phyloP scores from a whole-genome alignment of 192 early-diverging fungal genomes.

The Thamnidium elegans region DNA sequence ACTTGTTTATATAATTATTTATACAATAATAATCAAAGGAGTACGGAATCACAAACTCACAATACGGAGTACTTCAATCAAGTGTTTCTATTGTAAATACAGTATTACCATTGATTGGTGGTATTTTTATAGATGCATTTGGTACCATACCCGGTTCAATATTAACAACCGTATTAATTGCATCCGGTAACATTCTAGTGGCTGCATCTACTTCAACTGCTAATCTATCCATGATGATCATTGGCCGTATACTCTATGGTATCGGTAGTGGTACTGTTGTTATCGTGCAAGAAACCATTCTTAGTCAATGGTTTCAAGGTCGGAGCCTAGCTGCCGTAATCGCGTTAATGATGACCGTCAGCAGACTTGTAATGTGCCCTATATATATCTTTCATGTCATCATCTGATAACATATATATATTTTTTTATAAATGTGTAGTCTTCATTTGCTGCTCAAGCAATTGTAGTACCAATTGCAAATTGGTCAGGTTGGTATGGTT shows the following conservation, averaged over 20 bases:
- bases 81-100: constrained; percentile 60
- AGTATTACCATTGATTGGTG: constrained; percentile 50
- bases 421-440: constrained; percentile 22
- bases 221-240: constrained; percentile 51
- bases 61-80: constrained; percentile 66
- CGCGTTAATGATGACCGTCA: constrained; percentile 65
- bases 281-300: constrained; percentile 76
- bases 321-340: constrained; percentile 64
- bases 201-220: constrained; percentile 45
- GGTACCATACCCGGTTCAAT: constrained; percentile 56
- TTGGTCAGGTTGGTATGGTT: constrained; percentile 42
- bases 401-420: background rate
- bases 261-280: constrained; percentile 71
- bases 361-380: constrained; percentile 51
- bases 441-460: constrained; percentile 68
- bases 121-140: constrained; percentile 56
- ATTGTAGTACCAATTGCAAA: constrained; percentile 60
- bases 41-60: constrained; percentile 55
- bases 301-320: constrained; percentile 73
- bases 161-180: constrained; percentile 53
- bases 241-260: constrained; percentile 55
- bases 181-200: constrained; percentile 50
- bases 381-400: background rate
- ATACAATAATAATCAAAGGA: constrained; percentile 46
- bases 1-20: background rate